Base-by-base conservation (phyloP, 1,139 yeast genomes). In the Spencermartinsiella ligniputridi region DNA sequence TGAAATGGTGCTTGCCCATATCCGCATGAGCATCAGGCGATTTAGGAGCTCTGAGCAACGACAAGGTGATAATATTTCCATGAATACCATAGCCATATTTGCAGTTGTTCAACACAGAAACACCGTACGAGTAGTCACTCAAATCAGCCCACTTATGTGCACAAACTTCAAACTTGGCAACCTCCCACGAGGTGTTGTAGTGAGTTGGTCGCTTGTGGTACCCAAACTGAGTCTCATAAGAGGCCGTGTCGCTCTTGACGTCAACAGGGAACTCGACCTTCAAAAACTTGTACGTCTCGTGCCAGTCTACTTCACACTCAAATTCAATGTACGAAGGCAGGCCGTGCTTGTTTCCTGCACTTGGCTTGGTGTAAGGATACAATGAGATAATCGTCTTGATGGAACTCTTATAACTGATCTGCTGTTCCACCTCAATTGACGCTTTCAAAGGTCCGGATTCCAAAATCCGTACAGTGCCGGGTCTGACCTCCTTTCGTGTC, bases 261-360 rank as follows among this genome's bases (percentile, higher is more conserved):
- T 86, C 84, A 16, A 92, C 95, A 1, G 97, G 97, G 68, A 92
- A 90, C 64, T 92, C 96, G 6, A 88, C 96, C 64, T 92, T 92
- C 64, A 92, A 75, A 64, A 92, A 92, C 65, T 86, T 81, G 67
- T 88, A 85, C 25, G 78, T 78, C 60, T 89, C 95, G 60, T 85
- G 81, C 97, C 98, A 92, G 40, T 80, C 79, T 15, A 88, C 95
- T 38, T 76, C 74, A 40, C 83, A 76, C 39, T 76, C 76, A 61
- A 89, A 85, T 55, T 73, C 75, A 21, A 77, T 54, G 43, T 58
- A 57, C 3, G 69, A 61, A 27, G 32, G 32, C 8, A 27, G n/a
- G 8, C 15, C 15, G 15, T 27, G 32, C 4, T 58, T 44, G 8
- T 59, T 46, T 2, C 49, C 53, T 13, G 61, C 64, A 3, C 53